Evolutionary conservation across 441 rosid species (phyloP), one percentile per base, ranked within the genome.

Genomic region (Erodium texanum): DNA sequence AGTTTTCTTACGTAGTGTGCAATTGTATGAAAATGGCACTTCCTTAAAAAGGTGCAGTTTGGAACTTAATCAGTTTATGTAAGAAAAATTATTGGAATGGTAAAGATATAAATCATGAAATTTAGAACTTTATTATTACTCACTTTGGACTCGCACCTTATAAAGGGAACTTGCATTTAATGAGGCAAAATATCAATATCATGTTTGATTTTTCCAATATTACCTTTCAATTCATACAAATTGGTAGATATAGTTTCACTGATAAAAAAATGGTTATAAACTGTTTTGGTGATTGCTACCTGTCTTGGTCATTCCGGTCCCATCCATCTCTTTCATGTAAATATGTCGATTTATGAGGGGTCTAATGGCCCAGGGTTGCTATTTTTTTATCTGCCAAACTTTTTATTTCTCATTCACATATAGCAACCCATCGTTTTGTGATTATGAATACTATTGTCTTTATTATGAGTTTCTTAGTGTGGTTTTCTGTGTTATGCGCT

Each of bases 401-500:
- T n/a, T n/a, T n/a, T n/a, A n/a, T 34, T 34, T 34, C 10, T 6
- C 41, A 34, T 34, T 34, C 41, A 6, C 7, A 34, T 8, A 6
- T 34, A 34, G 41, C 10, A 34, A 34, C 41, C n/a, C 52, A 45
- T 45, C 52, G 14, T 45, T 59, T 59, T 59, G 22, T 59, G 64
- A 59, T 22, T n/a, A 59, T 22, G 32, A n/a, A n/a, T n/a, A n/a
- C n/a, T n/a, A n/a, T n/a, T n/a, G n/a, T n/a, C n/a, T n/a, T n/a
- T n/a, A n/a, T n/a, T n/a, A n/a, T n/a, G n/a, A n/a, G n/a, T n/a
- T n/a, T n/a, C n/a, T n/a, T n/a, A n/a, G n/a, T 61, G 64, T 14
- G 64, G 24, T 61, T 61, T 61, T 61, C 19, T 61, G 64, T 61
- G 24, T 24, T 24, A 14, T 61, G 64, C 7, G 34, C 34, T 61